A percentile compares a stretch with the other conserved stretches of the same genome.
Evolutionary conservation across 2,329 filamentous ascomycete genomes (phyloP).

Genomic region (Colletotrichum sidae): DNA sequence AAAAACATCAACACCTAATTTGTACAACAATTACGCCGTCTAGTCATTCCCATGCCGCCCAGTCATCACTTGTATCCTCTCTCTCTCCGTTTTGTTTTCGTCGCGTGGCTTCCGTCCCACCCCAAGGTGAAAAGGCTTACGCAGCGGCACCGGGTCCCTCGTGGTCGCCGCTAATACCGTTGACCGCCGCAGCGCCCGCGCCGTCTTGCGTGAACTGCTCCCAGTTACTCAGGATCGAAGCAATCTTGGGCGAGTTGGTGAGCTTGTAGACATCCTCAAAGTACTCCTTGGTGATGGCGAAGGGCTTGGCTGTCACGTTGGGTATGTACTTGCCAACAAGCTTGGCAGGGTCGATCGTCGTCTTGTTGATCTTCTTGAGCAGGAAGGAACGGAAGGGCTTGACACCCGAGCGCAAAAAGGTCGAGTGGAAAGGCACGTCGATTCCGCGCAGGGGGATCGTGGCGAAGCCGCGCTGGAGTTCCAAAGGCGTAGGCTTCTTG

Average conservation of each 20-base stretch:
- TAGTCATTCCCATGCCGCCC: constrained; percentile 29
- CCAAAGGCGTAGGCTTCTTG: constrained; percentile 87
- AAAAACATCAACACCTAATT: constrained; percentile 23
- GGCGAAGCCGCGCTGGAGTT: constrained; percentile 93
- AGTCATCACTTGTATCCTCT: constrained; percentile 14
- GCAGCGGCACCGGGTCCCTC: constrained; percentile 57
- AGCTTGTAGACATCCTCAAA: constrained; percentile 98
- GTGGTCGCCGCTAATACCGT: constrained; percentile 48
- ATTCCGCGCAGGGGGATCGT: constrained; percentile 98
- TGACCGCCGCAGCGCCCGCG: constrained; percentile 50
- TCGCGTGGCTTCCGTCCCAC: constrained; percentile 33
- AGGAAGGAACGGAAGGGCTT: constrained; percentile 99
- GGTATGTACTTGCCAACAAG: constrained; percentile 98
- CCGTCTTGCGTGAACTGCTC: constrained; percentile 74
- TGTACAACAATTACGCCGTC: constrained; percentile 36
- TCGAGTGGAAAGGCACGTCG: constrained; percentile 99
- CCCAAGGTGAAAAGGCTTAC: constrained; percentile 38
- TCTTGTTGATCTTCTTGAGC: constrained; percentile 99
- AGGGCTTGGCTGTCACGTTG: constrained; percentile 96
- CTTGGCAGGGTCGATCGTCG: constrained; percentile 96
- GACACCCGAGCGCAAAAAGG: constrained; percentile 96
- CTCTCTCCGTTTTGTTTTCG: constrained; percentile 12
- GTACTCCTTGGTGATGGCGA: constrained; percentile 97
- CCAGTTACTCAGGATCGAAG: constrained; percentile 87
- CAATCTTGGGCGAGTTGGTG: constrained; percentile 85